Base-by-base conservation (phyloP, 768 basidiomycete genomes). In the Crassisporium funariophilum region DNA sequence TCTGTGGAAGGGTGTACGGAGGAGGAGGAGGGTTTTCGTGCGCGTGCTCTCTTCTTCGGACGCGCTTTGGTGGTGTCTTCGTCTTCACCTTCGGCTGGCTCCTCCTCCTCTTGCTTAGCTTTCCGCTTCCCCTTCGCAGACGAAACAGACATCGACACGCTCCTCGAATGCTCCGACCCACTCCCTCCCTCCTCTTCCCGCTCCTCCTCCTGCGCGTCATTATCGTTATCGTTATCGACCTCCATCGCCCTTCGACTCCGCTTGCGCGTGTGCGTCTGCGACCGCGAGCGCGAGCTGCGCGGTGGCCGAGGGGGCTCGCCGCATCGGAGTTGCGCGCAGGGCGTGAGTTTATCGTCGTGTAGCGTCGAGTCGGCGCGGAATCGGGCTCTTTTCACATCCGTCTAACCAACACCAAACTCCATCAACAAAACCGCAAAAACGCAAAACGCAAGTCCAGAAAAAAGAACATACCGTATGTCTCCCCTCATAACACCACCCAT, bases 401-500 rank as follows among this genome's bases (percentile, higher is more conserved):
- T 84, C 88, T 90, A 49, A 17, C 17, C n/a, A n/a, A n/a, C n/a
- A n/a, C n/a, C n/a, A n/a, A n/a, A n/a, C n/a, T n/a, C n/a, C n/a
- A n/a, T n/a, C n/a, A 22, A 31, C 45, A 20, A 35, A 37, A 44
- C 19, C 10, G 44, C 35, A 41, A 29, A 21, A 33, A 12, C 15
- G 17, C 9, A 20, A 16, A 41, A 42, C 17, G 35, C 6, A 23
- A 24, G 39, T 6, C 16, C 36, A 29, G 44, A 50, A 71, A 40
- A 31, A 25, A 35, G 42, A 35, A 76, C 81, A 50, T 41, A 84
- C 83, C 6, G 88, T 90, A 62, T 91, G 88, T 62, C 76, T 79
- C 3, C 88, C 88, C 62, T 91, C 88, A 56, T 89, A 91, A 57
- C 88, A 91, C 87, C 87, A 91, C 1, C 88, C 89, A 59, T 89